Percentiles rank a stretch among this genome's conserved stretches.
phyloP scores from a whole-genome alignment of 257 asterid genomes.

The Solanum clarkiae region DNA sequence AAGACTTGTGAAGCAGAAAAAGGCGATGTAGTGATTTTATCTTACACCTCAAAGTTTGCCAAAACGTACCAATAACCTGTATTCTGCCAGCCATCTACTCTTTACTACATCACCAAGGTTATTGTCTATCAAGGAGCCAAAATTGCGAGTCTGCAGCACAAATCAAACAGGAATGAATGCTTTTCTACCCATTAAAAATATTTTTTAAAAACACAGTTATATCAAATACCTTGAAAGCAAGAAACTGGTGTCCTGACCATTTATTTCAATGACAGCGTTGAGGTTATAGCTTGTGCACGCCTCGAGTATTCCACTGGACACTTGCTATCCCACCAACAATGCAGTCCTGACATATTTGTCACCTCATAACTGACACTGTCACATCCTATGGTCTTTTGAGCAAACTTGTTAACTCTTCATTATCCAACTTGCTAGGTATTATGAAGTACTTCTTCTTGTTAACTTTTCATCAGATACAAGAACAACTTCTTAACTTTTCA shows the following conservation, averaged over 20 bases:
- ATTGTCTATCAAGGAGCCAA: neutral
- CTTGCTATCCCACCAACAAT: neutral
- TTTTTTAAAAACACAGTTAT: neutral
- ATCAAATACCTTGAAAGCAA: slow-evolving; percentile 1
- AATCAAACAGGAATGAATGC: neutral
- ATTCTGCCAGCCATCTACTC: neutral
- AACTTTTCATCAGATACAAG: too few relatives aligned
- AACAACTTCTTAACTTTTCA: neutral
- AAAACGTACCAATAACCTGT: neutral
- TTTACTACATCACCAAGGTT: neutral
- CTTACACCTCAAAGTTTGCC: neutral
- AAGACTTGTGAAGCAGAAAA: neutral
- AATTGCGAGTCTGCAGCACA: neutral
- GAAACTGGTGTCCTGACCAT: neutral
- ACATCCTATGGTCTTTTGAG: neutral
- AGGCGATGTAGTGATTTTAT: neutral
- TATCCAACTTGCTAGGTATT: neutral
- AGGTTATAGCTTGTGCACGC: neutral
- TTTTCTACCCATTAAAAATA: neutral
- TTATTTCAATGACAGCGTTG: too few relatives aligned
- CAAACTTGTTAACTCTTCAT: neutral
- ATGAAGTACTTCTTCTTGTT: neutral
- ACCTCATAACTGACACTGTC: neutral
- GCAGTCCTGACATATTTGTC: neutral
- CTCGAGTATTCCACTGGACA: neutral